Evolutionary conservation across 192 early-diverging fungal species (phyloP).

Genomic region (Dispira parvispora): DNA sequence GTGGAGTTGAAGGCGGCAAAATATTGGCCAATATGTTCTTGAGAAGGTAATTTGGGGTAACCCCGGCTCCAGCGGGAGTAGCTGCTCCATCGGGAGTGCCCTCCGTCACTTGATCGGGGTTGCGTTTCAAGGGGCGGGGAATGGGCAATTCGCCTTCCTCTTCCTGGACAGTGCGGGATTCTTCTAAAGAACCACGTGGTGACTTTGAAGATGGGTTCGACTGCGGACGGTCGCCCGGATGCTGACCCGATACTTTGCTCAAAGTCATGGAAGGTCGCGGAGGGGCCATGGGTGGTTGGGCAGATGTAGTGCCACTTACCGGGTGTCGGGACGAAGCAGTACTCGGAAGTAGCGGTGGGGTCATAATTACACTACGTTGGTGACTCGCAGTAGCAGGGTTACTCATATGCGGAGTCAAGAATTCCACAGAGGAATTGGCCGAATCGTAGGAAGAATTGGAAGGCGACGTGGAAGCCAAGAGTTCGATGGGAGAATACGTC

Average conservation of each 20-base stretch:
- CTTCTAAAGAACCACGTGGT: neutral
- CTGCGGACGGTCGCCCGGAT: neutral
- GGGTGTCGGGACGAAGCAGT: too few relatives aligned
- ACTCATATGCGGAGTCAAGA: too few relatives aligned
- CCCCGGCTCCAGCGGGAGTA: neutral
- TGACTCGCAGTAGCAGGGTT: too few relatives aligned
- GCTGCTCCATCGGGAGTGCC: neutral
- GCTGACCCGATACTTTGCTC: too few relatives aligned
- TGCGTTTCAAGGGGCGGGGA: neutral
- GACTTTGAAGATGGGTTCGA: neutral
- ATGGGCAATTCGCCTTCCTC: neutral
- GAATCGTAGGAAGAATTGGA: neutral
- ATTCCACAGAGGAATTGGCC: too few relatives aligned
- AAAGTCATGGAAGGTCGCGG: too few relatives aligned
- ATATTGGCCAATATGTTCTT: conserved; percentile 6
- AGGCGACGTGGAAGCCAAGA: neutral
- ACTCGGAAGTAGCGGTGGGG: too few relatives aligned
- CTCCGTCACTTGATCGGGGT: neutral
- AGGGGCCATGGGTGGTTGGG: too few relatives aligned
- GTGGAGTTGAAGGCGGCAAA: neutral
- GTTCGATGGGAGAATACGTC: neutral
- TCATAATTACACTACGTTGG: too few relatives aligned
- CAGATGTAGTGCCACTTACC: too few relatives aligned
- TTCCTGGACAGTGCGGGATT: neutral
- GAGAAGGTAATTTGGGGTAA: neutral